Conservation (phyloP, 1,139 yeast genomes). For the Yamadazyma spencermartinsiae region DNA sequence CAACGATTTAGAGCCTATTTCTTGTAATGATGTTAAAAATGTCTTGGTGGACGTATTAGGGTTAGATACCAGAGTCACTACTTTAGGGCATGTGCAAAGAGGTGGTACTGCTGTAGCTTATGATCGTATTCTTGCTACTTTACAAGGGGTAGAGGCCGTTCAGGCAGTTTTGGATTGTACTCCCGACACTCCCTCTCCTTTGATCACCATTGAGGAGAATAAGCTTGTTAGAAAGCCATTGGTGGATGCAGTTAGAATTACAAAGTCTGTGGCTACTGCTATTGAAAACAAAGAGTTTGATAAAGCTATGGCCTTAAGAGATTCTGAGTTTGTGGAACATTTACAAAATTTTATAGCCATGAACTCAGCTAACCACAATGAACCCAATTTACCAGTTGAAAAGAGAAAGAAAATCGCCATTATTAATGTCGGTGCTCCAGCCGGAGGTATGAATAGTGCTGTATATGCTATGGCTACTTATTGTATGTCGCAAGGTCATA, state of each 20-base stretch:
- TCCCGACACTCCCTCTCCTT: conserved; percentile 91
- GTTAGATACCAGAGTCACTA: conserved; percentile 90
- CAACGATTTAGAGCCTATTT: conserved; percentile 75
- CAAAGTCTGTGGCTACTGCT: conserved; percentile 85
- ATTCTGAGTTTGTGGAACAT: conserved; percentile 69
- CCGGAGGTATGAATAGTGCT: conserved; percentile 79
- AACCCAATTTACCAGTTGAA: conserved; percentile 53
- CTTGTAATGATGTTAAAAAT: conserved; percentile 75
- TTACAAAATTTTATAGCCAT: conserved; percentile 59
- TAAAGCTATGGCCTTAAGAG: conserved; percentile 78
- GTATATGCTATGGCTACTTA: conserved; percentile 73
- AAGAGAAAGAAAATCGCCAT: conserved; percentile 67
- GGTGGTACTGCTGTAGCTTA: conserved; percentile 97
- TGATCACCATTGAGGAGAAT: conserved; percentile 88
- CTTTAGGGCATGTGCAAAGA: conserved; percentile 95
- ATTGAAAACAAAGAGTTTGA: conserved; percentile 78
- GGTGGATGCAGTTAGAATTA: conserved; percentile 84
- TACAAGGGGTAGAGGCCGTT: conserved; percentile 98
- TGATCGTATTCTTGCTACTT: conserved; percentile 86
- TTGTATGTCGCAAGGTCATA: conserved; percentile 76
- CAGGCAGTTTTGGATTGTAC: conserved; percentile 86
- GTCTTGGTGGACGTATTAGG: conserved; percentile 74
- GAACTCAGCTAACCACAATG: conserved; percentile 63
- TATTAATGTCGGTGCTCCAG: conserved; percentile 80
- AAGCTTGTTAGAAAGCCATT: conserved; percentile 81